A percentile compares a stretch with the other conserved stretches of the same genome.
phyloP scores from a whole-genome alignment of 192 early-diverging fungal genomes.

The Rhizophagus clarus region DNA sequence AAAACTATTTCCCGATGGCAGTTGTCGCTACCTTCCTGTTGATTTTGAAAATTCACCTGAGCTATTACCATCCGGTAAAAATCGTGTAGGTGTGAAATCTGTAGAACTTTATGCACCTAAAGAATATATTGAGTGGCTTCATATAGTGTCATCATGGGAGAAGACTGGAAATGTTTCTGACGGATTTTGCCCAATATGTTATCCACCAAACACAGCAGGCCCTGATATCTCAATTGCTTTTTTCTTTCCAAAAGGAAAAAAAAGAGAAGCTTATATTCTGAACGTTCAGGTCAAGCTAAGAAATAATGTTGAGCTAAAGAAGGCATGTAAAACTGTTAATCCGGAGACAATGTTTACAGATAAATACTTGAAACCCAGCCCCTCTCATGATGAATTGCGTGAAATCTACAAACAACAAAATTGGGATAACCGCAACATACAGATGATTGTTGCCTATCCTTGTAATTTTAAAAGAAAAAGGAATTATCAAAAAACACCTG shows the following conservation, averaged over 20 bases:
- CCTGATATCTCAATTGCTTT: constrained; percentile 13
- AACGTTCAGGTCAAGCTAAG: constrained; percentile 7
- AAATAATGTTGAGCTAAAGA: background rate
- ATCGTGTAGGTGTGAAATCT: background rate
- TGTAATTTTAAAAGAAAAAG: background rate
- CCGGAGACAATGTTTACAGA: background rate
- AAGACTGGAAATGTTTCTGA: background rate
- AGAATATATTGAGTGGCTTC: background rate
- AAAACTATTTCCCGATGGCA: background rate
- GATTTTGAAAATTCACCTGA: background rate
- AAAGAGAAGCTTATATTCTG: background rate
- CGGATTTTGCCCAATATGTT: background rate
- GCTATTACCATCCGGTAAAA: background rate
- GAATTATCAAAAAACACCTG: background rate
- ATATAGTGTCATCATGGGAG: background rate
- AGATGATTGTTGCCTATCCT: constrained; percentile 5
- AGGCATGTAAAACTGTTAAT: constrained; percentile 9
- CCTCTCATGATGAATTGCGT: background rate
- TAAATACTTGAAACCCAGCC: background rate
- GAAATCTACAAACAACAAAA: background rate
- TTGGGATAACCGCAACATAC: background rate
- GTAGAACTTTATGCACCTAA: background rate
- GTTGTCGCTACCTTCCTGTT: background rate
- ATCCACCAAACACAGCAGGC: background rate
- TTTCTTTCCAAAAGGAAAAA: background rate